Base-by-base conservation (phyloP, 768 basidiomycete species). In the Hortiboletus campestris region DNA sequence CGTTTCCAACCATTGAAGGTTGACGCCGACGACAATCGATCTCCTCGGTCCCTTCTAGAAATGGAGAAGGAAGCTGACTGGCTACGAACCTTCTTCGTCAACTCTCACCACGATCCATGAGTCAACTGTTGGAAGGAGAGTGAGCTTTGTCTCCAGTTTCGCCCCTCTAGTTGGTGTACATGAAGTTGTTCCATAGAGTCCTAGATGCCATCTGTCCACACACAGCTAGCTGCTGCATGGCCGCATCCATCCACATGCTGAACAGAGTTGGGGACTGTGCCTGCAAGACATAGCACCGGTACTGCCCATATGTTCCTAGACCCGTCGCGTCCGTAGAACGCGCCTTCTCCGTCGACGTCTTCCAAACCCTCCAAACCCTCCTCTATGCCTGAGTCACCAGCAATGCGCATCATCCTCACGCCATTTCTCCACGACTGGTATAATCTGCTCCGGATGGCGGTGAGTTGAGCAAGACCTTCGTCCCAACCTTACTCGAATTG, bases 51-150 rank as follows among this genome's bases (percentile, higher is more conserved):
- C 8, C 60, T 80, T 58, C 78, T 84, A 53, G 92, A 94, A 55
- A 94, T 94, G 93, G 82, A 85, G 69, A 75, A 76, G 52, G 92
- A 95, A 70, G 91, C 91, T 1, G 64, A 55, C 19, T 89, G 88
- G 88, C 69, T 94, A 34, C 76, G 70, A 52, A 67, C 66, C 2
- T 82, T 91, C 58, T 88, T 89, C 59, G 55, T 62, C 31, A 38
- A 41, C 46, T 19, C 55, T 17, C 50, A 32, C 14, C 49, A 56
- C 3, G 40, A 48, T 13, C 17, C 25, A 43, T 54, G 39, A 56
- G 10, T 28, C 34, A 13, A 35, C 13, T 31, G 12, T 32, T 36
- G 39, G 32, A 38, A 38, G 41, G 22, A 39, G 22, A 32, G 19
- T 36, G 5, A 42, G 39, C 38, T 11, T 20, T 19, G 17, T 57